Evolutionary conservation across 1,284 basidiomycete species (phyloP).

Genomic region (Coniferiporia sulphurascens): DNA sequence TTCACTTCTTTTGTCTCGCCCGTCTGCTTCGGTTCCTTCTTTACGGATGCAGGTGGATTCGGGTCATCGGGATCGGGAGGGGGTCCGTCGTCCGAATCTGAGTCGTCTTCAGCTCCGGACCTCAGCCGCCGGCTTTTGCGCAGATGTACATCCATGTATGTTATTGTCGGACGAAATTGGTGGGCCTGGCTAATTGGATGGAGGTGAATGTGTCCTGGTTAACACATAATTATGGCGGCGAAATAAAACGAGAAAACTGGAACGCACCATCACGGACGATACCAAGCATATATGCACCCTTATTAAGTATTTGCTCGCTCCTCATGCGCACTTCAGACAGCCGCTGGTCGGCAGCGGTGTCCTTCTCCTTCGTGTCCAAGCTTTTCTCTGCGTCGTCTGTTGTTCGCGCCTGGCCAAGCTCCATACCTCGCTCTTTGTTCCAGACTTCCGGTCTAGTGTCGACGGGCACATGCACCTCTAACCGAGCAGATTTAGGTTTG

Average conservation of each 20-base stretch:
- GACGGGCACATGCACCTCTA: slow-evolving; percentile 73
- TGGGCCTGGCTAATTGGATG: slow-evolving; percentile 72
- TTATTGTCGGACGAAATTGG: slow-evolving; percentile 73
- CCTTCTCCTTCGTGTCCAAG: slow-evolving; percentile 46
- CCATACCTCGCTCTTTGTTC: slow-evolving; percentile 62
- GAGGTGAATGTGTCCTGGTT: slow-evolving; percentile 66
- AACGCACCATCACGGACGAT: slow-evolving; percentile 62
- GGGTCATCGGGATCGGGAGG: slow-evolving; percentile 75
- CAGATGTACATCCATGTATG: slow-evolving; percentile 67
- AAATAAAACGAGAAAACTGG: slow-evolving; percentile 3
- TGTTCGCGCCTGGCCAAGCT: slow-evolving; percentile 54
- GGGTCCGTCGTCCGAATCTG: slow-evolving; percentile 72
- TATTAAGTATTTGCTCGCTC: slow-evolving; percentile 64
- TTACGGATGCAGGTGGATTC: slow-evolving; percentile 42
- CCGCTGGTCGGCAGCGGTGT: slow-evolving; percentile 52
- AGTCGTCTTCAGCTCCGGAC: slow-evolving; percentile 49
- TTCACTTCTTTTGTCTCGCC: slow-evolving; percentile 69
- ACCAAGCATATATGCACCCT: slow-evolving; percentile 65
- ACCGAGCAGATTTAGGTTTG: slow-evolving; percentile 53
- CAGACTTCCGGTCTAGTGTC: slow-evolving; percentile 74
- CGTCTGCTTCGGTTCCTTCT: slow-evolving; percentile 49
- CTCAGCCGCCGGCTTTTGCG: slow-evolving; percentile 51
- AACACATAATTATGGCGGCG: slow-evolving; percentile 18
- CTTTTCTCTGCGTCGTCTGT: slow-evolving; percentile 75
- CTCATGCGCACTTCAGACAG: slow-evolving; percentile 63